Conservation (phyloP, 2,329 filamentous ascomycete species). For the Colletotrichum filicis region DNA sequence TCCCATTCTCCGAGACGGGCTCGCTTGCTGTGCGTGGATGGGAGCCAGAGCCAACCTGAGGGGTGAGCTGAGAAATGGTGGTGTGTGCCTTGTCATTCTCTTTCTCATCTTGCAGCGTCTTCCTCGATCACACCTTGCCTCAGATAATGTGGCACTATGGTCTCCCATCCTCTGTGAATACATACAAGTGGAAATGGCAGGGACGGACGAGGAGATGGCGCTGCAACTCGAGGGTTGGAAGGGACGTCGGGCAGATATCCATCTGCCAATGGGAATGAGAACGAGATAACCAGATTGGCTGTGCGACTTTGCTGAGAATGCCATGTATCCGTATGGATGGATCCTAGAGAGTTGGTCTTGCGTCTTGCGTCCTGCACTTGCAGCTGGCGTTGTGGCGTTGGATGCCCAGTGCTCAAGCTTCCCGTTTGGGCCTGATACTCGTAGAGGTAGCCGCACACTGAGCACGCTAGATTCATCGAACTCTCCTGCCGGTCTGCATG, state of each 20-base stretch:
- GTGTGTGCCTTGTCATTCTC: not conserved
- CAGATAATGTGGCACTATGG: not conserved
- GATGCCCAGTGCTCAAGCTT: constrained; percentile 32
- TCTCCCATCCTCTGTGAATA: not conserved
- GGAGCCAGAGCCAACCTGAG: not conserved
- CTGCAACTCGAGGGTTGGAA: not conserved
- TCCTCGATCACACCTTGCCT: not conserved
- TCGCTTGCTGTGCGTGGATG: not conserved
- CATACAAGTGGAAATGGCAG: not conserved
- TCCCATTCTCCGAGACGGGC: not conserved
- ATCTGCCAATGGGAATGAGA: not conserved
- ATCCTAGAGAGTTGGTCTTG: not conserved
- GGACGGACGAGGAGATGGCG: not conserved
- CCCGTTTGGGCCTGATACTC: constrained; percentile 13
- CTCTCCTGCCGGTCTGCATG: not conserved
- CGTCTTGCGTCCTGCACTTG: not conserved
- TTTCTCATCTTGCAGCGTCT: not conserved
- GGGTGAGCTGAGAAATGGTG: not conserved
- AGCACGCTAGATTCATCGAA: constrained; percentile 13
- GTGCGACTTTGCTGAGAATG: not conserved
- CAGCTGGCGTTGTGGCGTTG: constrained; percentile 24
- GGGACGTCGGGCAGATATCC: not conserved
- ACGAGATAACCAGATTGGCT: not conserved
- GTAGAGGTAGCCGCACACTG: constrained; percentile 1
- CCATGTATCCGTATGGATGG: not conserved